Evolutionary conservation across 129 eudicot species (phyloP).

Genomic region (Erigeron canadensis): DNA sequence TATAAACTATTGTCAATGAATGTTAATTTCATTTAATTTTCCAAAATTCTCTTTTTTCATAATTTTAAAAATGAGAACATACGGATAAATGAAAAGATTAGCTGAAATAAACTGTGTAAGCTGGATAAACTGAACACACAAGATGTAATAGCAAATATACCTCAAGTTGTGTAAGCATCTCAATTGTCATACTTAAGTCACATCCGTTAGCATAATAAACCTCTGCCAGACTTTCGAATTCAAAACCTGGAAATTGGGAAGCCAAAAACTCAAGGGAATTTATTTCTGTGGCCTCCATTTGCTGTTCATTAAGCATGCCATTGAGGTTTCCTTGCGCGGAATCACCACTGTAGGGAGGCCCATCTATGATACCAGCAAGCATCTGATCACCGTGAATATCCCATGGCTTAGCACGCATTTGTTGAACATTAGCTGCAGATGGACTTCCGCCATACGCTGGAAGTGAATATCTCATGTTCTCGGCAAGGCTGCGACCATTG

Average conservation of each 20-base stretch:
- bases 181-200: slow-evolving; percentile 69
- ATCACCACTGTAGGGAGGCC: slow-evolving; percentile 28
- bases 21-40: not conserved
- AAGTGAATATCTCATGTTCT: slow-evolving; percentile 43
- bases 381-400: slow-evolving; percentile 55
- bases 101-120: not conserved
- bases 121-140: not conserved
- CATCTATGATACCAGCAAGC: slow-evolving; percentile 39
- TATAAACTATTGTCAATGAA: not conserved
- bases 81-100: not conserved
- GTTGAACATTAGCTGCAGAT: slow-evolving; percentile 43
- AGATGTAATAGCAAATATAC: slow-evolving; percentile 33
- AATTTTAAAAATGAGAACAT: not conserved
- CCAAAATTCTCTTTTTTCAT: not conserved
- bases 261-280: slow-evolving; percentile 57
- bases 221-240: slow-evolving; percentile 66
- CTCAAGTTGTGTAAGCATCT: slow-evolving; percentile 91
- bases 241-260: slow-evolving; percentile 70
- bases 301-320: slow-evolving; percentile 27
- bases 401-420: slow-evolving; percentile 59
- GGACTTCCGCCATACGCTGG: slow-evolving; percentile 41
- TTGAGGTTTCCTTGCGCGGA: slow-evolving; percentile 19
- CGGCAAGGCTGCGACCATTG: slow-evolving; percentile 41
- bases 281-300: slow-evolving; percentile 37
- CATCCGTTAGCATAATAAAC: slow-evolving; percentile 67